These are phyloP conservation scores for Sugiyamaella smithiae DNA, from an alignment of 805 yeast species.

Conservation along the genomic window DNA sequence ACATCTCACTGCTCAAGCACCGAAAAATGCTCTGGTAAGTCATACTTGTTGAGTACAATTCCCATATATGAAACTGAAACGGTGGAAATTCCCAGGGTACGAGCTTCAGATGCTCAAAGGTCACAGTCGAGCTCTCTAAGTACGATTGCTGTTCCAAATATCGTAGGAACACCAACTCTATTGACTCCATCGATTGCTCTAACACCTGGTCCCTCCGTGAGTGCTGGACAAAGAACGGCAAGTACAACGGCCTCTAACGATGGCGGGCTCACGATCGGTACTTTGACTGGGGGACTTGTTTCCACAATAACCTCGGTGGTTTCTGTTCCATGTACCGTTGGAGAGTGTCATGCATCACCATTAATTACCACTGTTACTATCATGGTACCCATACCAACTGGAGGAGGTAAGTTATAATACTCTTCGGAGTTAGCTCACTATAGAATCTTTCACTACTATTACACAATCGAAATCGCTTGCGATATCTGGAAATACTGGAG, in stretches of 20 bases:
- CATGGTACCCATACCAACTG: conserved; percentile 16
- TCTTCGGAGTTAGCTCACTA: background rate
- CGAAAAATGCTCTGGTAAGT: conserved; percentile 7
- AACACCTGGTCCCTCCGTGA: background rate
- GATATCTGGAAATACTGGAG: conserved; percentile 10
- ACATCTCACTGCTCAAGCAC: conserved; percentile 7
- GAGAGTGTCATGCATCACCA: conserved; percentile 10
- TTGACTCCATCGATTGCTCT: background rate
- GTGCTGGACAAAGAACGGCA: no score
- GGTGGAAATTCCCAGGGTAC: background rate
- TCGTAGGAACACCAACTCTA: background rate
- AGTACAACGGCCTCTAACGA: background rate
- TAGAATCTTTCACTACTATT: conserved; percentile 9
- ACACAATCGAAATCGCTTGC: conserved; percentile 15
- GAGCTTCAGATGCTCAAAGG: background rate
- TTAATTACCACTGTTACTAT: conserved; percentile 17
- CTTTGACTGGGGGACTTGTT: conserved; percentile 4
- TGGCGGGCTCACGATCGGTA: background rate
- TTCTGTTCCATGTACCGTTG: conserved; percentile 21
- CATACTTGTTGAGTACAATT: conserved; percentile 6
- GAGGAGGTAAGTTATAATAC: conserved; percentile 9
- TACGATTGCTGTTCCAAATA: conserved; percentile 11
- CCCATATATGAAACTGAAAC: conserved; percentile 1
- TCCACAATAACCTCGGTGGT: conserved; percentile 20
- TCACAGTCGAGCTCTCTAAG: background rate